Percentiles rank a stretch among this genome's conserved stretches.
These are phyloP conservation scores for Fusarium sp. DNA, from an alignment of 2,329 filamentous ascomycete species.

Conservation along the genomic window DNA sequence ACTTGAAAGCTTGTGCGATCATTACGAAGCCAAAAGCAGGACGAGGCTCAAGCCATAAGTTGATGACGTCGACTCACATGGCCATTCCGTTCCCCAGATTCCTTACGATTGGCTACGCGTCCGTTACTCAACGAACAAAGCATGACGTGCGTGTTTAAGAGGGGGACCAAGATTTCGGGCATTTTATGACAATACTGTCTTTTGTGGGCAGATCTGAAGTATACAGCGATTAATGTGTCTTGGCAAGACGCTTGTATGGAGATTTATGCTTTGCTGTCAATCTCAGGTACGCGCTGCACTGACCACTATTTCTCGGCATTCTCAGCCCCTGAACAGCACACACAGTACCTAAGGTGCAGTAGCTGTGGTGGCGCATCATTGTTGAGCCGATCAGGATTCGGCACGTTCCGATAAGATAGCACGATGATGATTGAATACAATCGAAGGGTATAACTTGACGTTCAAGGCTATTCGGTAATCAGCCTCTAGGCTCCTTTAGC, in stretches of 20 bases:
- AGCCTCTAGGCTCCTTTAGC: neutral
- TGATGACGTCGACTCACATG: constrained; percentile 51
- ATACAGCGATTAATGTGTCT: constrained; percentile 10
- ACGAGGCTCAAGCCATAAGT: constrained; percentile 27
- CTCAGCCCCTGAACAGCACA: constrained; percentile 19
- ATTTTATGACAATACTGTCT: neutral
- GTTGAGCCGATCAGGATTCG: neutral
- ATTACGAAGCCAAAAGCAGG: constrained; percentile 22
- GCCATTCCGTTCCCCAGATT: constrained; percentile 25
- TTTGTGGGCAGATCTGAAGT: no score
- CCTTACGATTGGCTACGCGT: constrained; percentile 40
- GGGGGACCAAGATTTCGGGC: constrained; percentile 25
- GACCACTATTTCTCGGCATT: constrained; percentile 20
- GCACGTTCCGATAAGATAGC: constrained; percentile 3
- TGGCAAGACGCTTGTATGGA: constrained; percentile 10
- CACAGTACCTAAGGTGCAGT: neutral
- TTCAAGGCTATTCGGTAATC: neutral
- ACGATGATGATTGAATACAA: neutral
- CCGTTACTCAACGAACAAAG: constrained; percentile 23
- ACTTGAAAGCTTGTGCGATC: constrained; percentile 24
- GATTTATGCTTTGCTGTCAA: constrained; percentile 31
- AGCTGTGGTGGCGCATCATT: no score
- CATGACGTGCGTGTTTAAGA: constrained; percentile 36
- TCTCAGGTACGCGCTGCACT: constrained; percentile 32
- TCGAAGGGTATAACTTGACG: constrained; percentile 2